Evolutionary conservation across 257 asterid genomes (phyloP).

Genomic region (Ilex aquifolium): DNA sequence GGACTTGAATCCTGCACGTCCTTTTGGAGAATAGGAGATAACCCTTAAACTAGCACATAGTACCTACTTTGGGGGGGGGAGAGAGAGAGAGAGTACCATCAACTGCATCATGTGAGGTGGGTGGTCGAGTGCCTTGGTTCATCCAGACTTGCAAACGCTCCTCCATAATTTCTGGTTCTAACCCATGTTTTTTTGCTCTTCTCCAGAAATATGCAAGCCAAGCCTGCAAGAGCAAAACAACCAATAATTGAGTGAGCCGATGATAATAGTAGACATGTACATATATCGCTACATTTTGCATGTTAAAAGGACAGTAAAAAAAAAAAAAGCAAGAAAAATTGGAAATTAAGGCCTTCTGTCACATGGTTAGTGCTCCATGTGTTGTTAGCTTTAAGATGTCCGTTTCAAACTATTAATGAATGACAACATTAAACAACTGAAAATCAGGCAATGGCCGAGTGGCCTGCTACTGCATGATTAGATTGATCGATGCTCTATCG

Average conservation of each 20-base stretch:
- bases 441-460: too few relatives aligned
- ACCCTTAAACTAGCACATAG: neutral
- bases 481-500: too few relatives aligned
- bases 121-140: slow-evolving; percentile 39
- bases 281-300: neutral
- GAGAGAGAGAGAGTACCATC: slow-evolving; percentile 39
- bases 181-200: slow-evolving; percentile 59
- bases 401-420: too few relatives aligned
- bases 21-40: neutral
- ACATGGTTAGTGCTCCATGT: too few relatives aligned
- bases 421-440: too few relatives aligned
- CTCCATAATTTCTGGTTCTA: slow-evolving; percentile 74
- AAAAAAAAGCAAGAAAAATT: neutral
- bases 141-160: slow-evolving; percentile 77
- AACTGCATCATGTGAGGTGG: slow-evolving; percentile 74
- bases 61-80: neutral
- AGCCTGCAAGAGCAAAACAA: slow-evolving; percentile 35
- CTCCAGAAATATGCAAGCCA: slow-evolving; percentile 86
- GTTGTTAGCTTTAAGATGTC: too few relatives aligned
- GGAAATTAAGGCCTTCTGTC: neutral
- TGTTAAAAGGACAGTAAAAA: neutral
- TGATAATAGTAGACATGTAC: too few relatives aligned
- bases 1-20: neutral
- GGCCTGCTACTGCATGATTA: too few relatives aligned
- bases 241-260: neutral